Evolutionary conservation across 352 stramenopile genomes (phyloP), one percentile per base, ranked within the genome.

Genomic region (Phytophthora multivora): DNA sequence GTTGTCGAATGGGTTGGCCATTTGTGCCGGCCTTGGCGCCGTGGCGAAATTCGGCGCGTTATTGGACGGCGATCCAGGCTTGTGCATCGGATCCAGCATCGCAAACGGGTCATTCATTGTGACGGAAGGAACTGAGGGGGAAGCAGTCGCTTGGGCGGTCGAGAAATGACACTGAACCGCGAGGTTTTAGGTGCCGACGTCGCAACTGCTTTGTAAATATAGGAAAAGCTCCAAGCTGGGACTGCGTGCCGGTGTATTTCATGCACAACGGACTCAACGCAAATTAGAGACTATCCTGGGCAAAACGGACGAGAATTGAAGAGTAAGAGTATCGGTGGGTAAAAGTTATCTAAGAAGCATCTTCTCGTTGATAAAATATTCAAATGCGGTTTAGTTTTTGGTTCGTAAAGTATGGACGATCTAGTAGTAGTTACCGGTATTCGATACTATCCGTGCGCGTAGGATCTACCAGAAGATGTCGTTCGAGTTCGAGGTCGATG

Each of bases 101-200:
- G 79, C 74, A 54, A 90, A 90, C 35, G 80, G 80, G 47, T 89
- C 79, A 59, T 87, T 88, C 80, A 90, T 88, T 21, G 35, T 56
- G 53, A 31, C 25, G 5, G 7, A 11, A 33, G 28, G 8, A 13
- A 33, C 13, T 33, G 8, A 13, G 9, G 35, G 51, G 59, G 69
- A 18, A 46, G 40, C 35, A 19, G 49, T 52, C 41, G 21, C 58
- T 72, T 59, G 51, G 2, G n/a, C 21, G 39, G 13, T 41, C 41
- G 46, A 30, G 42, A 71, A 71, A 55, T 66, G 63, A 71, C 38
- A 23, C 9, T 43, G 21, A 38, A 42, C 12, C 15, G 11, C 31
- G 25, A 52, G 21, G 33, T 55, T 59, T 48, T 51, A 56, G 33
- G 61, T 41, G 35, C 11, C 33, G 25, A 9, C 41, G 19, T 58